A percentile compares a stretch with the other conserved stretches of the same genome.
Evolutionary conservation across 768 basidiomycete genomes (phyloP).

Genomic region (Leccinum subtestaceum): DNA sequence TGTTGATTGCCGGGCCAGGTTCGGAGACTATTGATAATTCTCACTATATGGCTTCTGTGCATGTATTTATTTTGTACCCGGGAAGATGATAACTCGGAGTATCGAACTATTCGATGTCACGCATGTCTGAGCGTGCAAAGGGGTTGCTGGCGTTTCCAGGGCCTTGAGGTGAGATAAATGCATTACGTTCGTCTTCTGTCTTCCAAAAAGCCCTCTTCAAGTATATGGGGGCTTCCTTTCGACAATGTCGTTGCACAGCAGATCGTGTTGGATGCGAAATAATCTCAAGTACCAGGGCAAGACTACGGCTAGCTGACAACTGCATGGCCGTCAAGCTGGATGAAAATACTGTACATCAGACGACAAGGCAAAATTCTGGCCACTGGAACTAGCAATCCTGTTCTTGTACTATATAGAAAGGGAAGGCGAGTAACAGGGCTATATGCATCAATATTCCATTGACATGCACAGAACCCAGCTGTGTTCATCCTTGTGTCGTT

Average conservation of each 20-base stretch:
- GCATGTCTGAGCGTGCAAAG: neutral
- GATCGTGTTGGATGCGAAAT: neutral
- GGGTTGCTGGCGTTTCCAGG: neutral
- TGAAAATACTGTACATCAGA: neutral
- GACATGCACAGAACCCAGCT: neutral
- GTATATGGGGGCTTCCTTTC: no score
- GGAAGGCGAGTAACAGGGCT: neutral
- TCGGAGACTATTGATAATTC: slow-evolving; percentile 23
- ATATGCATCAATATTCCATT: neutral
- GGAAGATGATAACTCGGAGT: neutral
- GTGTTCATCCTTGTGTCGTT: neutral
- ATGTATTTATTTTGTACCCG: slow-evolving; percentile 3
- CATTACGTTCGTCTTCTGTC: neutral
- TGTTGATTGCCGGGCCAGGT: slow-evolving; percentile 17
- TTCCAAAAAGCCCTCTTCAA: neutral
- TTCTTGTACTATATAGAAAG: neutral
- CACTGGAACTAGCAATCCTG: neutral
- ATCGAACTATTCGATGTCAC: neutral
- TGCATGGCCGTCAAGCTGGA: neutral
- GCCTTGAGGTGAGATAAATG: neutral
- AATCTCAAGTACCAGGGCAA: neutral
- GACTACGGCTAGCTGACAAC: neutral
- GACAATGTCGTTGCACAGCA: no score
- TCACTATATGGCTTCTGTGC: neutral
- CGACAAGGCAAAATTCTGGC: neutral